Conservation (phyloP, 768 basidiomycete species). For the Podaxis rugospora region DNA sequence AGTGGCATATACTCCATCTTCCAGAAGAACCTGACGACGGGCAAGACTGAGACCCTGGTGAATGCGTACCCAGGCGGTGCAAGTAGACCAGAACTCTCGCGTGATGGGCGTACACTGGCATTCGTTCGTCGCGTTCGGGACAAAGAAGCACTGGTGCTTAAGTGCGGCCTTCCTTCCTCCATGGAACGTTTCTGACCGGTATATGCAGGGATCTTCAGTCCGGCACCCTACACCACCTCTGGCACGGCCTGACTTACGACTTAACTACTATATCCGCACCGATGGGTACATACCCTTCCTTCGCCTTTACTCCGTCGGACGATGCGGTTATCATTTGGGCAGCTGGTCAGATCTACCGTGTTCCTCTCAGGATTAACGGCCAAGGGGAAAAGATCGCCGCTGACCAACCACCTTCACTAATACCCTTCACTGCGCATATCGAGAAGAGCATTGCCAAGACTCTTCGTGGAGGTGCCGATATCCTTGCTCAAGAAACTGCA, state of each 20-base stretch:
- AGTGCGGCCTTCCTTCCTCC: constrained; percentile 34
- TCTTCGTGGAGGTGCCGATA: constrained; percentile 39
- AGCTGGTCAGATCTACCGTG: constrained; percentile 60
- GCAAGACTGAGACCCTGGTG: constrained; percentile 48
- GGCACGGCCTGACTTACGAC: constrained; percentile 70
- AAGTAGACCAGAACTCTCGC: constrained; percentile 65
- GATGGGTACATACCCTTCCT: constrained; percentile 79
- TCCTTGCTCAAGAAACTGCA: constrained; percentile 49
- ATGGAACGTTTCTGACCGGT: not conserved
- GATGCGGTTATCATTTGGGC: constrained; percentile 70
- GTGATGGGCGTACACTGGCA: constrained; percentile 63
- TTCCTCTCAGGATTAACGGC: constrained; percentile 51
- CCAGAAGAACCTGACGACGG: constrained; percentile 57
- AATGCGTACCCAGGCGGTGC: constrained; percentile 65
- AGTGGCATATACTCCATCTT: constrained; percentile 70
- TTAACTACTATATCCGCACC: constrained; percentile 60
- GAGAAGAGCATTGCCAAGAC: constrained; percentile 65
- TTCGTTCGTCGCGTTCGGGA: constrained; percentile 73
- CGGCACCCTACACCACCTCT: constrained; percentile 60
- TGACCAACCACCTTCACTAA: constrained; percentile 36
- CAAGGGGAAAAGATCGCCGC: constrained; percentile 47
- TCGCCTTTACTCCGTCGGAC: constrained; percentile 59
- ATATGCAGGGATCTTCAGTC: constrained; percentile 54
- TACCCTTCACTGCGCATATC: constrained; percentile 60
- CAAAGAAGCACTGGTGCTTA: constrained; percentile 68